Evolutionary conservation across 139 green algal species (phyloP).

Genomic region (Haematococcus lacustris): DNA sequence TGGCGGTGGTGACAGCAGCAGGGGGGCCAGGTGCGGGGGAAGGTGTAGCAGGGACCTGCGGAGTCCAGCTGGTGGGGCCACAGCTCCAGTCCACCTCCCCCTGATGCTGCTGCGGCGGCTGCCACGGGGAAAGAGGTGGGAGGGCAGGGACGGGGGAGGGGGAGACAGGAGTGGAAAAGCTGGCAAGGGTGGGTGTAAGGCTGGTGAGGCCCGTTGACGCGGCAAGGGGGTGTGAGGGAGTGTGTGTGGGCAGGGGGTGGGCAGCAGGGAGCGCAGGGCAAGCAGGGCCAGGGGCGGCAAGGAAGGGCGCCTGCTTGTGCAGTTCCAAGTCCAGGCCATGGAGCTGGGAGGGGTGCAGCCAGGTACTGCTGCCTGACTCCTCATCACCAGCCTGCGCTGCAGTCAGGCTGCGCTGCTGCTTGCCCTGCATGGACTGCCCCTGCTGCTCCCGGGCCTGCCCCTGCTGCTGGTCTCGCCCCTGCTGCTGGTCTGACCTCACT

Average conservation of each 20-base stretch:
- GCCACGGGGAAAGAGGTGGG: neutral
- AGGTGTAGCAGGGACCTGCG: no score
- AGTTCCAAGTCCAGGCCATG: slow-evolving; percentile 23
- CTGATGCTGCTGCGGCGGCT: neutral
- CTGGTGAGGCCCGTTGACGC: neutral
- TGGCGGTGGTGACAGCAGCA: no score
- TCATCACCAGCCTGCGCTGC: neutral
- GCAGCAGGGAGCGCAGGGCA: neutral
- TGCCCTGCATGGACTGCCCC: neutral
- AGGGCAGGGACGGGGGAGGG: no score
- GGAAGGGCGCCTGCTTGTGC: neutral
- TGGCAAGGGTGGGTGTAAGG: neutral
- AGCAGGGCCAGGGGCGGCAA: neutral
- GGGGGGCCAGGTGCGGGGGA: no score
- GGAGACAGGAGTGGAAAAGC: no score
- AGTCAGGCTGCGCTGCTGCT: neutral
- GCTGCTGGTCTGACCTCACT: no score
- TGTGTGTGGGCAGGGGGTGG: neutral
- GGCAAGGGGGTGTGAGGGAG: neutral
- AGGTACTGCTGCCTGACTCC: slow-evolving; percentile 28
- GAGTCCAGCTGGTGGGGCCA: neutral
- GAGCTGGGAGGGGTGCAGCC: slow-evolving; percentile 18
- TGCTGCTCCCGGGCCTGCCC: neutral
- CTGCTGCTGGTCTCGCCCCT: neutral
- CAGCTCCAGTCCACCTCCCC: neutral